Conservation (phyloP, 164 flowering plant species). For the Vitis rupestris region DNA sequence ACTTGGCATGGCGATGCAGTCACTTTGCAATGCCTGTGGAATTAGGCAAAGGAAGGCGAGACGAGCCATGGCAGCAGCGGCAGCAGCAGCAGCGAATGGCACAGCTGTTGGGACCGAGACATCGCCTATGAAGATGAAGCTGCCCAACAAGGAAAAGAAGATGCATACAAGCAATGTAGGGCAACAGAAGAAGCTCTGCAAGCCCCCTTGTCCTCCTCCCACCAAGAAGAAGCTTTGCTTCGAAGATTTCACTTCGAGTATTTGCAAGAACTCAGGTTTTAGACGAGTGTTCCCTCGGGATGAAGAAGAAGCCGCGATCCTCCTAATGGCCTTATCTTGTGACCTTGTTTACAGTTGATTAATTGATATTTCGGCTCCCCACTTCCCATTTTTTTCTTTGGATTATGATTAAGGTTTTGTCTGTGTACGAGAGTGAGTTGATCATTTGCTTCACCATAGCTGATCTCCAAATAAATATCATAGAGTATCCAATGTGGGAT, state of each 20-base stretch:
- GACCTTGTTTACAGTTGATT: slow-evolving; percentile 21
- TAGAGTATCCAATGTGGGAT: too few relatives aligned
- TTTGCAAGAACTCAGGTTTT: slow-evolving; percentile 25
- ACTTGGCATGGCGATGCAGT: slow-evolving; percentile 24
- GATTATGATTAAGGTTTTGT: too few relatives aligned
- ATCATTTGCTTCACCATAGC: too few relatives aligned
- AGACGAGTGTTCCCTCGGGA: slow-evolving; percentile 28
- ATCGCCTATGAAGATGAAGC: slow-evolving; percentile 1
- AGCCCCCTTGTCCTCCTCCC: background rate
- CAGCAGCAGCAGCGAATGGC: slow-evolving; percentile 26
- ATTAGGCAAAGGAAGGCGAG: slow-evolving; percentile 55
- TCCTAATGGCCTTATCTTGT: slow-evolving; percentile 41
- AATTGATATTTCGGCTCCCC: background rate
- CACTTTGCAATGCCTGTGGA: slow-evolving; percentile 66
- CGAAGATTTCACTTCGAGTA: slow-evolving; percentile 18
- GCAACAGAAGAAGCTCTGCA: slow-evolving; percentile 18
- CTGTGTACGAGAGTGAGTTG: too few relatives aligned
- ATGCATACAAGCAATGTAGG: background rate
- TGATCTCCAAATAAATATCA: too few relatives aligned
- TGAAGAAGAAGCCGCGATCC: slow-evolving; percentile 39
- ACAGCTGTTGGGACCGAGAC: slow-evolving; percentile 2
- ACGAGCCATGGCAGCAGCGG: slow-evolving; percentile 37
- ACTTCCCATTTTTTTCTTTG: too few relatives aligned
- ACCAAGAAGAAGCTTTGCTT: slow-evolving; percentile 21
- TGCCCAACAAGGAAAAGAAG: slow-evolving; percentile 21